Evolutionary conservation across 345 rosid species (phyloP), one percentile per base, ranked within the genome.

Genomic region (Schrenkiella parvula): DNA sequence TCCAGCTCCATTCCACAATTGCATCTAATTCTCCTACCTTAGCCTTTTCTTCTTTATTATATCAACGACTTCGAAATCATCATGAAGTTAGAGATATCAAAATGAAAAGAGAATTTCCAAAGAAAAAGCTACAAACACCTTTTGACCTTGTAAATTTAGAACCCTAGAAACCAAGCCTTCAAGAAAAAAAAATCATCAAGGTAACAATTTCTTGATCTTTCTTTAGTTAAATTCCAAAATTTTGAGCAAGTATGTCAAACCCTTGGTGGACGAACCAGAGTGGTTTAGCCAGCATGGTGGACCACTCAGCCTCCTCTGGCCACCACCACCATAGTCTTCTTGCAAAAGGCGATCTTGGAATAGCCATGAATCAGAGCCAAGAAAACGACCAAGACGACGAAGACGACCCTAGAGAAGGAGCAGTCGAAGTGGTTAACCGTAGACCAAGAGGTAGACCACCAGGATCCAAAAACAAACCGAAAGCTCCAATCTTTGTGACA

Each of bases 381-480:
- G 83, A 82, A 3, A 85, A 84, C 0, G 88, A 89, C 4, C 88
- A 85, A 0, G 92, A 84, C 12, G 86, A 83, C 12, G 75, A 75
- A 6, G 89, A 86, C 2, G 96, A 89, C 62, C 87, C 84, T 28
- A 85, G 69, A 76, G 93, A 86, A 44, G 93, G 89, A 0, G 96
- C 88, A 0, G 85, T 90, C 5, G 96, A 88, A 39, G 67, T 84
- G 1, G 90, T 87, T 4, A 90, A 48, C 56, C 84, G 96, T 12
- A 79, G 96, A 76, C 88, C 91, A 0, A 76, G 96, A 43, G 96
- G 96, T 14, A 84, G 96, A 8, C 96, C 96, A 25, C 85, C 96
- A 3, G 96, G 96, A 41, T 89, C 96, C 38, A 89, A 85, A 70
- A 89, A 89, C 84, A 89, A 84, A 76, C 85, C 93, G 1, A 90